Percentiles rank a stretch among this genome's conserved stretches.
Evolutionary conservation across 1,139 yeast species (phyloP).

Genomic region (Magnusiomyces ingens): DNA sequence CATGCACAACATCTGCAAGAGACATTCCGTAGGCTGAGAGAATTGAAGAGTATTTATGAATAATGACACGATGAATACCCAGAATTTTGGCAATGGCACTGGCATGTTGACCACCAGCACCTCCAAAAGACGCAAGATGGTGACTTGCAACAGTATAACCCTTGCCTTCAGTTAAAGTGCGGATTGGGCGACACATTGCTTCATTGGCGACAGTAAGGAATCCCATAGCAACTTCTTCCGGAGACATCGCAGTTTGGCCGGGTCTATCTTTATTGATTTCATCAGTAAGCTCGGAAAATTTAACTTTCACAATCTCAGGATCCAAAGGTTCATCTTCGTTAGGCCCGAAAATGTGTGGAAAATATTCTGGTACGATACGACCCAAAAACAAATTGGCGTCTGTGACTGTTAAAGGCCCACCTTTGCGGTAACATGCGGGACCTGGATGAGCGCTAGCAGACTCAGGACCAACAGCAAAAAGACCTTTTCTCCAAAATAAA

Average conservation of each 20-base stretch:
- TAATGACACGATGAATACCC: constrained; percentile 39
- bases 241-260: constrained; percentile 26
- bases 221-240: constrained; percentile 45
- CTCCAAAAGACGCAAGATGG: constrained; percentile 45
- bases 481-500: constrained; percentile 44
- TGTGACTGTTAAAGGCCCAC: constrained; percentile 51
- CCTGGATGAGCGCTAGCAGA: constrained; percentile 54
- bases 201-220: constrained; percentile 46
- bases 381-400: constrained; percentile 51
- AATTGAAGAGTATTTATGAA: constrained; percentile 45
- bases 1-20: constrained; percentile 49
- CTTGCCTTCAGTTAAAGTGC: constrained; percentile 46
- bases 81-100: constrained; percentile 41
- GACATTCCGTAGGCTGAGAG: constrained; percentile 49
- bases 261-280: constrained; percentile 37
- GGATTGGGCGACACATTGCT: constrained; percentile 47
- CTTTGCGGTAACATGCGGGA: constrained; percentile 52
- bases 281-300: constrained; percentile 39
- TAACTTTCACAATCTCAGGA: constrained; percentile 34
- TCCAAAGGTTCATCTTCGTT: constrained; percentile 45
- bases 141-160: constrained; percentile 41
- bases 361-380: constrained; percentile 43
- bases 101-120: constrained; percentile 53
- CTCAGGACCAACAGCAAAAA: constrained; percentile 51
- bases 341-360: constrained; percentile 51